A percentile compares a stretch with the other conserved stretches of the same genome.
Conservation (phyloP, 805 yeast species). For the Lipomyces spencermartinsiae region DNA sequence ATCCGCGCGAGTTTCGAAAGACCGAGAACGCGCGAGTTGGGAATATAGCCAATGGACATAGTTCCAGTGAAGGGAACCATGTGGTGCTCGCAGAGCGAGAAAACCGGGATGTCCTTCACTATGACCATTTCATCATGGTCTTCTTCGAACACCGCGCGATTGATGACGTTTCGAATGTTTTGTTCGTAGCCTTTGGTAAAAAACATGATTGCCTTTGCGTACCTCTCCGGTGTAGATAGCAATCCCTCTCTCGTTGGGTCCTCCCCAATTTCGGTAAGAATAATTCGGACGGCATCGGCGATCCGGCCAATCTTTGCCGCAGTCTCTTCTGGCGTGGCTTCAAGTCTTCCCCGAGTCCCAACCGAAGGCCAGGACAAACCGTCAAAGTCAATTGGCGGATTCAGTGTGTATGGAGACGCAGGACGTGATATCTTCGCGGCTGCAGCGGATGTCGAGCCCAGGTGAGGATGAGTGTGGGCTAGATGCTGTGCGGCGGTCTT, state of each 20-base stretch:
- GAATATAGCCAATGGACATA: constrained; percentile 97
- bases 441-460: constrained; percentile 12
- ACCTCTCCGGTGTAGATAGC: constrained; percentile 91
- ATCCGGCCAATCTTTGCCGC: constrained; percentile 73
- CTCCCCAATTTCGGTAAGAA: constrained; percentile 86
- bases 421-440: constrained; percentile 78
- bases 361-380: constrained; percentile 93
- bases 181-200: constrained; percentile 98
- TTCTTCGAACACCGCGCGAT: constrained; percentile 95
- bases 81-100: constrained; percentile 96
- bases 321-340: constrained; percentile 69
- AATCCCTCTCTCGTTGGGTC: constrained; percentile 88
- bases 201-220: constrained; percentile 93
- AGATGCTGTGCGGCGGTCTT: constrained; percentile 16
- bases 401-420: constrained; percentile 80
- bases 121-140: constrained; percentile 99
- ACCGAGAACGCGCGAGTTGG: constrained; percentile 91
- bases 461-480: constrained; percentile 27
- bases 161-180: constrained; percentile 87
- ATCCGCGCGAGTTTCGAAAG: constrained; percentile 90
- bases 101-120: constrained; percentile 90
- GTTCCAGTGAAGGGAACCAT: constrained; percentile 97
- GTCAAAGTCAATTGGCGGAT: constrained; percentile 86
- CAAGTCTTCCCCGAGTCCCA: constrained; percentile 81
- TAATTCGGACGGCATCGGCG: constrained; percentile 76